Conservation (phyloP, 2,329 filamentous ascomycete genomes). For the Xenosphaeropsis pyriputrescens region DNA sequence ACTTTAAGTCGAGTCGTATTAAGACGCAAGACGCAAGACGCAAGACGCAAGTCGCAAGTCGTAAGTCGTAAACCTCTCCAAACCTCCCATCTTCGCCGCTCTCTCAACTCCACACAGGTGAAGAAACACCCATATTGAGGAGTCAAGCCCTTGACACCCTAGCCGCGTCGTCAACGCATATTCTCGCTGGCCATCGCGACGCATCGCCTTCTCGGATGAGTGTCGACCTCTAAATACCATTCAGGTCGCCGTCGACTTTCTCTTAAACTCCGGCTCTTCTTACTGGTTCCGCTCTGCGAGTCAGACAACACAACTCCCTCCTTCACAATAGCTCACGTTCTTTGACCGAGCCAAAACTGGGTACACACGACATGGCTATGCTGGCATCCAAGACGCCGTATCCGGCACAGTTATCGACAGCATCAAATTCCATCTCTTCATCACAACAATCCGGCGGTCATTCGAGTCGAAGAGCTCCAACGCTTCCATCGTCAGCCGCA, state of each 20-base stretch:
- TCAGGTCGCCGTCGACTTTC: neutral
- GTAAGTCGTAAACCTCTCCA: neutral
- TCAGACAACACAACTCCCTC: no score
- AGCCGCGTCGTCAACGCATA: neutral
- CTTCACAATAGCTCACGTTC: no score
- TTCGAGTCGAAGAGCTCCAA: conserved; percentile 35
- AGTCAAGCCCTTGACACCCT: neutral
- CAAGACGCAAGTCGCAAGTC: no score
- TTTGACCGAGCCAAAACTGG: neutral
- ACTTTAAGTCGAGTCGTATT: no score
- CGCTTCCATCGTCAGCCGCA: conserved; percentile 33
- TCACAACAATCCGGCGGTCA: conserved; percentile 34
- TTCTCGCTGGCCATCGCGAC: neutral
- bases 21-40: no score
- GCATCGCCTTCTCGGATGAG: neutral
- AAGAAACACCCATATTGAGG: neutral
- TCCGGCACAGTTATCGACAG: conserved; percentile 36
- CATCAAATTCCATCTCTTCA: conserved; percentile 27
- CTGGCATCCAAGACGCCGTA: conserved; percentile 63
- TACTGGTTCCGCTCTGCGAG: no score
- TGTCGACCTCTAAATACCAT: neutral
- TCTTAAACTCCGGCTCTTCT: no score
- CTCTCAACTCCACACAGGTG: neutral
- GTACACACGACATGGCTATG: conserved; percentile 49
- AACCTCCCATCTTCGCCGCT: neutral